phyloP scores from a whole-genome alignment of 2,329 filamentous ascomycete genomes.

The Graphiopsis chlorocephala region DNA sequence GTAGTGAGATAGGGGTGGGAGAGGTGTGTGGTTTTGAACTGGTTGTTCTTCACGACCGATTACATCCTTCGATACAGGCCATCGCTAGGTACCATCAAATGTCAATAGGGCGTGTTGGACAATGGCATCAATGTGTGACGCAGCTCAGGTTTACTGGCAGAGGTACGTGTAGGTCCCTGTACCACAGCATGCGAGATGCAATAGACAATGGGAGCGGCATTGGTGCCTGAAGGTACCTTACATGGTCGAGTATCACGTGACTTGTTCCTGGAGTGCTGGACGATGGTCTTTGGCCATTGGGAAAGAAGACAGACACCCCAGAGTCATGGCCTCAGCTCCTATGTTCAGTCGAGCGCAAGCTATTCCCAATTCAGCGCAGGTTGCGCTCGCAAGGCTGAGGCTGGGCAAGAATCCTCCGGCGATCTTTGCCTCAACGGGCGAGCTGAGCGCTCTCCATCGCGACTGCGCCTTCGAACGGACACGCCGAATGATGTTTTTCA shows the following conservation, averaged over 20 bases:
- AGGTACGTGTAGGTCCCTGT: not conserved
- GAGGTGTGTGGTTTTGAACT: not conserved
- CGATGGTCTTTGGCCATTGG: not conserved
- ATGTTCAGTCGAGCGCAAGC: slow-evolving; percentile 1
- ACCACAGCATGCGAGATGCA: not conserved
- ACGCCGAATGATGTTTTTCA: not conserved
- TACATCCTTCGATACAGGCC: too few species aligned
- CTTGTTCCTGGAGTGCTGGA: not conserved
- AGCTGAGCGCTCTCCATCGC: not conserved
- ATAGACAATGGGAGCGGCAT: not conserved
- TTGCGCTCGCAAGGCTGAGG: slow-evolving; percentile 4
- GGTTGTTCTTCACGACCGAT: not conserved
- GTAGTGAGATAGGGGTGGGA: not conserved
- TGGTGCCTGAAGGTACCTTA: not conserved
- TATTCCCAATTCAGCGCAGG: not conserved
- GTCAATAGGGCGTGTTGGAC: not conserved
- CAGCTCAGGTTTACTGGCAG: not conserved
- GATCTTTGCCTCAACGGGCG: not conserved
- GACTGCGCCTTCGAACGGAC: slow-evolving; percentile 1
- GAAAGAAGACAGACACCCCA: not conserved
- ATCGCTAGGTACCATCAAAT: not conserved
- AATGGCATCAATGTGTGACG: not conserved
- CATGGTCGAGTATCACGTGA: not conserved
- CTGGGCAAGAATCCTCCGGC: slow-evolving; percentile 5
- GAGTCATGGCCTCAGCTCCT: not conserved